phyloP scores from a whole-genome alignment of 1,284 basidiomycete genomes.

The Ceratobasidium sp. region DNA sequence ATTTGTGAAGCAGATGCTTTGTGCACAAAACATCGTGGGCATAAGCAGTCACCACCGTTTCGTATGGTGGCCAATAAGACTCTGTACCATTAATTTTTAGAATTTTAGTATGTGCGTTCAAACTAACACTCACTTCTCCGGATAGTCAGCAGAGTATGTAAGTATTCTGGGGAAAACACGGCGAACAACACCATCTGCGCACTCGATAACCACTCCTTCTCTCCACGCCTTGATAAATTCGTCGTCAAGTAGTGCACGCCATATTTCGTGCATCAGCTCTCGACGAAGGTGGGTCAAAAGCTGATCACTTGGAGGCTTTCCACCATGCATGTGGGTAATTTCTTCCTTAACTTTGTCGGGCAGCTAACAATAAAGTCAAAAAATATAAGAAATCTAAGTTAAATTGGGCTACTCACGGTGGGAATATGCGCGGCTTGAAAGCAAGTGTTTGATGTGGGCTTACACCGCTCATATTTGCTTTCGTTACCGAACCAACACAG shows the following conservation, averaged over 20 bases:
- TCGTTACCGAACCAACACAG: constrained; percentile 45
- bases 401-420: constrained; percentile 42
- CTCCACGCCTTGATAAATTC: constrained; percentile 48
- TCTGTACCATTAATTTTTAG: neutral
- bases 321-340: neutral
- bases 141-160: constrained; percentile 53
- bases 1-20: constrained; percentile 26
- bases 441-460: constrained; percentile 45
- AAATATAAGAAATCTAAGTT: neutral
- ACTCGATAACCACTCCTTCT: constrained; percentile 49
- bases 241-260: constrained; percentile 46
- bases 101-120: neutral
- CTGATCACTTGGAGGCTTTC: constrained; percentile 1
- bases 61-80: constrained; percentile 40
- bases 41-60: constrained; percentile 37
- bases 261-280: constrained; percentile 51
- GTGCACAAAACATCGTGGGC: constrained; percentile 35
- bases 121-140: constrained; percentile 50
- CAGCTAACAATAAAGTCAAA: neutral
- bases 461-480: constrained; percentile 48
- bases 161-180: constrained; percentile 50
- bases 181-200: constrained; percentile 48
- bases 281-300: constrained; percentile 46
- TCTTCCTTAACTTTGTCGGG: neutral
- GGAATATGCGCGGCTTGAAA: constrained; percentile 51